Evolutionary conservation across 257 asterid genomes (phyloP), one percentile per base, ranked within the genome.

Genomic region (Voacanga thouarsii): DNA sequence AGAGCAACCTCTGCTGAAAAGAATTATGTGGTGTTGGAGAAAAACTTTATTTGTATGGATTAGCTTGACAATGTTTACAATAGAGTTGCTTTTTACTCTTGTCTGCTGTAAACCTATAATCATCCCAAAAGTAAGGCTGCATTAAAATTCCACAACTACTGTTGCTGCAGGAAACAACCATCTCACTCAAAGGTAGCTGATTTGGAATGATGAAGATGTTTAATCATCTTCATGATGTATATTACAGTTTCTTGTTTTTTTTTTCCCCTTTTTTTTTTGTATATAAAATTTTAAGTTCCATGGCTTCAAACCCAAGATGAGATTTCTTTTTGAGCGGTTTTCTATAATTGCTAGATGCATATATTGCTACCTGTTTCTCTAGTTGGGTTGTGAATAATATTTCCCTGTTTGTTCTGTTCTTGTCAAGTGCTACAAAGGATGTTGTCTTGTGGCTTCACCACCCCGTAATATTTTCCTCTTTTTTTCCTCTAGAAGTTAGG

Each of bases 31-130:
- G 98, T 86, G 76, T 74, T 95, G 97, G 98, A 90, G 81, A 84
- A 90, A 78, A 73, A 90, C 97, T n/a, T 72, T 95, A 50, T 95
- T 89, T 74, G 89, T 90, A 59, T 91, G 98, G 98, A 77, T 89
- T 71, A 87, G 99, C 89, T 81, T 93, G 94, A 78, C 85, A 12
- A 59, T 93, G n/a, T 90, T 95, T 81, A 55, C 74, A 26, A 79
- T 80, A 65, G 97, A 93, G 89, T 66, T 93, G 84, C 55, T 83
- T 78, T 84, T 87, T 39, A 81, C 92, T 77, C 97, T 92, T 26
- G 82, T 94, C 43, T 91, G 92, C 80, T 92, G 98, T 90, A 90
- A 68, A 79, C 88, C 98, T 24, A 51, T 91, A 23, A 67, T 92
- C 75, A 74, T 94, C 76, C 97, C 97, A 3, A 87, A 79, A 82